A percentile compares a stretch with the other conserved stretches of the same genome.
Evolutionary conservation across 352 stramenopile genomes (phyloP).

Genomic region (Blastocystis hominis): DNA sequence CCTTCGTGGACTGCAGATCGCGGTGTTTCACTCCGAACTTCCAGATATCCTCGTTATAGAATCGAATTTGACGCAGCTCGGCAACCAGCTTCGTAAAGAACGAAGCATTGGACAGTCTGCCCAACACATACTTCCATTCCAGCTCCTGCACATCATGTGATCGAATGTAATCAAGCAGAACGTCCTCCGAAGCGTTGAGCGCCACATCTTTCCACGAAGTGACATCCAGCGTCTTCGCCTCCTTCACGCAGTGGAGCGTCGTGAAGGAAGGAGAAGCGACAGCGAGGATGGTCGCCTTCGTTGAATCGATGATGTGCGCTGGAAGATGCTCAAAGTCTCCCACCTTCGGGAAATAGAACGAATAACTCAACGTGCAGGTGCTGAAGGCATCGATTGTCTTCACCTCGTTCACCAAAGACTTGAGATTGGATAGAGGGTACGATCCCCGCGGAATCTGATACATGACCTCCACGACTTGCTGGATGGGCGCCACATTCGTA

Average conservation of each 20-base stretch:
- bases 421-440: slow-evolving; percentile 64
- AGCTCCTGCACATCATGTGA: slow-evolving; percentile 60
- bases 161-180: slow-evolving; percentile 63
- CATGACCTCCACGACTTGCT: slow-evolving; percentile 64
- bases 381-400: slow-evolving; percentile 63
- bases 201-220: slow-evolving; percentile 67
- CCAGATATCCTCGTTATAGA: slow-evolving; percentile 64
- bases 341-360: slow-evolving; percentile 67
- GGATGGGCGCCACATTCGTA: slow-evolving; percentile 65
- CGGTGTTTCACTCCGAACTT: slow-evolving; percentile 66
- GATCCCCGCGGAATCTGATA: slow-evolving; percentile 68
- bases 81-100: slow-evolving; percentile 63
- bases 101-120: slow-evolving; percentile 63
- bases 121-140: slow-evolving; percentile 63
- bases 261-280: slow-evolving; percentile 59
- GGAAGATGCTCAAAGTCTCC: slow-evolving; percentile 66
- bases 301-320: slow-evolving; percentile 63
- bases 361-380: slow-evolving; percentile 63
- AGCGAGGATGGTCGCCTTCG: slow-evolving; percentile 60
- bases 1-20: slow-evolving; percentile 63
- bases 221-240: slow-evolving; percentile 64
- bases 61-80: slow-evolving; percentile 62
- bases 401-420: slow-evolving; percentile 66
- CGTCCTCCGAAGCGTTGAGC: slow-evolving; percentile 63
- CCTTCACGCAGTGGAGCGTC: slow-evolving; percentile 61